Evolutionary conservation across 2,329 filamentous ascomycete species (phyloP).

Genomic region (Penicillium freii): DNA sequence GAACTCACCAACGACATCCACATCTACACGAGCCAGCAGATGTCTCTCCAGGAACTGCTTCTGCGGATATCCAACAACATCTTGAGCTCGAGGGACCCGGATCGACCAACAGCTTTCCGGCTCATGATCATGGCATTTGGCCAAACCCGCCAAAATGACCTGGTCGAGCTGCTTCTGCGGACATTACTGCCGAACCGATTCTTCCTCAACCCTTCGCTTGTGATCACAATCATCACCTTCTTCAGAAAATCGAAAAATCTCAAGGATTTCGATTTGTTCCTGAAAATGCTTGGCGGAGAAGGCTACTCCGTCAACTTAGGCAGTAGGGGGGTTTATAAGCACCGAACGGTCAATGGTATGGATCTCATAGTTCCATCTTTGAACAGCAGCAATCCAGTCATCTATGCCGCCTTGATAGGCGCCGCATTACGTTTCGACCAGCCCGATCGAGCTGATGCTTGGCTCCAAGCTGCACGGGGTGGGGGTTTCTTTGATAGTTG

Average conservation of each 20-base stretch:
- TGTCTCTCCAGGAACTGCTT: conserved; percentile 38
- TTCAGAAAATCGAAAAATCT: conserved; percentile 43
- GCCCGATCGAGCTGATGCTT: conserved; percentile 42
- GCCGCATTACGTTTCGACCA: conserved; percentile 43
- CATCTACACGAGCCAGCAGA: conserved; percentile 28
- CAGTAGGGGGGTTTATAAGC: conserved; percentile 25
- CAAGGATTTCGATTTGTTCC: conserved; percentile 41
- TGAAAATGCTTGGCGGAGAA: conserved; percentile 38
- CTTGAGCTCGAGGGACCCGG: conserved; percentile 36
- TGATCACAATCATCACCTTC: conserved; percentile 38
- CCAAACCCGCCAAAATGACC: conserved; percentile 40
- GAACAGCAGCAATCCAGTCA: conserved; percentile 33
- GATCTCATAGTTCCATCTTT: conserved; percentile 39
- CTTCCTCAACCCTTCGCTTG: conserved; percentile 35
- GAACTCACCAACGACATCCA: conserved; percentile 32
- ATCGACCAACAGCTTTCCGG: conserved; percentile 35
- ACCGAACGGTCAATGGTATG: conserved; percentile 35
- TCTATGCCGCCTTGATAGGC: conserved; percentile 38
- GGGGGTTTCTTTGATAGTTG: conserved; percentile 40
- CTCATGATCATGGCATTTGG: conserved; percentile 40
- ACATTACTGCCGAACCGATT: conserved; percentile 41
- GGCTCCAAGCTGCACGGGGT: conserved; percentile 36
- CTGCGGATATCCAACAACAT: conserved; percentile 38
- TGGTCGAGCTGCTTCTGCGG: conserved; percentile 39
- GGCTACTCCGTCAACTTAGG: conserved; percentile 37